Base-by-base conservation (phyloP, 768 basidiomycete genomes). In the Hygrophorus pudorinus region DNA sequence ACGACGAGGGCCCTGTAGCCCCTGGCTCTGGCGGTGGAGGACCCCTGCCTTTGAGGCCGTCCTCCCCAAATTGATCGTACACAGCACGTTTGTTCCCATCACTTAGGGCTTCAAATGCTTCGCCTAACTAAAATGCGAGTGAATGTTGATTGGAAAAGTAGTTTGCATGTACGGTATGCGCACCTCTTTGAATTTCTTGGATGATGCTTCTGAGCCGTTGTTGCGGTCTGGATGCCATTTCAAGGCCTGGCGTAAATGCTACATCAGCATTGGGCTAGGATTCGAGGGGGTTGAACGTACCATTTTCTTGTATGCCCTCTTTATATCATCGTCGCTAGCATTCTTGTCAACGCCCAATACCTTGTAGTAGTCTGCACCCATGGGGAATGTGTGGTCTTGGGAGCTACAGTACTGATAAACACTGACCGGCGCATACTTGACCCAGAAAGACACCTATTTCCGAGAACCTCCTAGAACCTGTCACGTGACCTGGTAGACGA, bases 161-260 rank as follows among this genome's bases (percentile, higher is more conserved):
- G 18, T 31, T 10, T 1, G 12, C 11, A 14, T 18, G 17, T 14
- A 40, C n/a, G n/a, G 39, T 40, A 11, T n/a, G 56, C 70, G 20
- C 33, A 82, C 91, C 75, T 93, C 78, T 67, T 99, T 93, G 64
- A 99, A 98, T 63, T 86, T 94, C 60, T 76, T 72, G 2, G 77
- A 81, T 0, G 94, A 85, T 51, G 81, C 83, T 52, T 92, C 92
- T 40, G 85, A 82, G 21, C 88, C 86, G 44, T 66, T 66, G 57
- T 96, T 94, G 31, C 92, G 76, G 60, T 96, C 92, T 30, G 93
- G 93, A 62, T 98, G 94, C 82, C 87, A 88, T 76, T 88, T 91
- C 60, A 96, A 61, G 38, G 91, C 89, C 85, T 70, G 46, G 3
- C 20, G 39, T 8, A 30, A 31, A 24, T 42, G 31, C 47, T 28